Conservation (phyloP, 129 eudicot species). For the Centaurea solstitialis region DNA sequence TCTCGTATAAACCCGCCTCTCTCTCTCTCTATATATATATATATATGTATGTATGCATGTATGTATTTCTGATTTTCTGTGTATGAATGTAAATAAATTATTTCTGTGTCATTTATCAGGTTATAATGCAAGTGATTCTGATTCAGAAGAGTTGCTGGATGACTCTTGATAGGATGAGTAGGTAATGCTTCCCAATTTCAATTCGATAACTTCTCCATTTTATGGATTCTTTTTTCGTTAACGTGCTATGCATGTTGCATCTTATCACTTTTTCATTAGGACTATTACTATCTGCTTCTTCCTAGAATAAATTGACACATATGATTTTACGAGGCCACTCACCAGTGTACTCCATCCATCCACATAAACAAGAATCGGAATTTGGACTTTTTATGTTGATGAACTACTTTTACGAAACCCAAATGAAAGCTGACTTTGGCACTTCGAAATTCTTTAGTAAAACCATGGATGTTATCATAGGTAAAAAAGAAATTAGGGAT, state of each 20-base stretch:
- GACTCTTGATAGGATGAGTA: constrained; percentile 48
- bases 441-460: neutral
- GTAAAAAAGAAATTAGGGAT: no score
- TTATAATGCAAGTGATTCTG: constrained; percentile 88
- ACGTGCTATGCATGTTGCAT: neutral
- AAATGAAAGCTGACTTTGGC: neutral
- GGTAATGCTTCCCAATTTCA: constrained; percentile 18
- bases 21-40: no score
- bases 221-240: neutral
- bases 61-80: neutral
- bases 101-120: constrained; percentile 41
- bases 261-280: neutral
- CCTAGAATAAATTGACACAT: neutral
- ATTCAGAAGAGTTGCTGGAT: constrained; percentile 62
- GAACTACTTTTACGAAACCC: neutral
- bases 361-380: neutral
- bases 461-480: neutral
- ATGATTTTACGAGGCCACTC: neutral
- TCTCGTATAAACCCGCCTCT: no score
- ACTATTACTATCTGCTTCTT: neutral
- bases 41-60: neutral
- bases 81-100: neutral
- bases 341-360: neutral
- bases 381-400: neutral
- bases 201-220: neutral